Percentiles rank a stretch among this genome's conserved stretches.
phyloP scores from a whole-genome alignment of 768 basidiomycete genomes.

The Naganishia kalamii region DNA sequence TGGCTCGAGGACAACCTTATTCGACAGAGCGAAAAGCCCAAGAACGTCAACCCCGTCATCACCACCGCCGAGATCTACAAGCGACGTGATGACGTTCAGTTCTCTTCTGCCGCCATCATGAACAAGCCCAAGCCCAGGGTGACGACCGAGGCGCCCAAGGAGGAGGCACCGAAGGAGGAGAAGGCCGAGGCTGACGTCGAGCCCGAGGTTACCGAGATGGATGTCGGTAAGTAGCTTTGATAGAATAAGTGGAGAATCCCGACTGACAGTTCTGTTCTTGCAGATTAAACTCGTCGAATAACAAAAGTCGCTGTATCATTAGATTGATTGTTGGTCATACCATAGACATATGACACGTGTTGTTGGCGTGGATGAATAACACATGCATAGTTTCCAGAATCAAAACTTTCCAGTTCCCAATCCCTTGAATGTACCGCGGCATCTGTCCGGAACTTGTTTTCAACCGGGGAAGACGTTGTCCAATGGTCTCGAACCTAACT shows the following conservation, averaged over 20 bases:
- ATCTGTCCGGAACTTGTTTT: too few relatives aligned
- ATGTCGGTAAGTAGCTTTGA: conserved; percentile 29
- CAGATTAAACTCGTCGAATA: conserved; percentile 1
- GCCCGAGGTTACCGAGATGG: conserved; percentile 46
- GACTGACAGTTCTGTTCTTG: neutral
- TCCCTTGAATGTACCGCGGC: neutral
- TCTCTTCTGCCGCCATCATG: conserved; percentile 82
- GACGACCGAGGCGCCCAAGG: conserved; percentile 48
- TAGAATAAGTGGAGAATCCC: too few relatives aligned
- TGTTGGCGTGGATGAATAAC: neutral
- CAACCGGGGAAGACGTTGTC: too few relatives aligned
- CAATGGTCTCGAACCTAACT: too few relatives aligned
- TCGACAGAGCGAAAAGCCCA: conserved; percentile 77
- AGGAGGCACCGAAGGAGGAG: conserved; percentile 36
- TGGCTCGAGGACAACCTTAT: conserved; percentile 92
- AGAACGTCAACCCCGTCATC: conserved; percentile 80
- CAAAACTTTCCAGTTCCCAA: neutral
- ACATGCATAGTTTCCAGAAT: neutral
- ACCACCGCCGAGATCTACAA: conserved; percentile 74
- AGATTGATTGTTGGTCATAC: neutral
- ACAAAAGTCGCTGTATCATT: conserved; percentile 9
- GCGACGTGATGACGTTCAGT: conserved; percentile 87
- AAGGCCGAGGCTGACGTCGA: conserved; percentile 35
- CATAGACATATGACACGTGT: conserved; percentile 9
- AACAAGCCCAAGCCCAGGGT: conserved; percentile 88